These are phyloP conservation scores for Calonectria leucothoes DNA, from an alignment of 2,329 filamentous ascomycete genomes.

Conservation along the genomic window DNA sequence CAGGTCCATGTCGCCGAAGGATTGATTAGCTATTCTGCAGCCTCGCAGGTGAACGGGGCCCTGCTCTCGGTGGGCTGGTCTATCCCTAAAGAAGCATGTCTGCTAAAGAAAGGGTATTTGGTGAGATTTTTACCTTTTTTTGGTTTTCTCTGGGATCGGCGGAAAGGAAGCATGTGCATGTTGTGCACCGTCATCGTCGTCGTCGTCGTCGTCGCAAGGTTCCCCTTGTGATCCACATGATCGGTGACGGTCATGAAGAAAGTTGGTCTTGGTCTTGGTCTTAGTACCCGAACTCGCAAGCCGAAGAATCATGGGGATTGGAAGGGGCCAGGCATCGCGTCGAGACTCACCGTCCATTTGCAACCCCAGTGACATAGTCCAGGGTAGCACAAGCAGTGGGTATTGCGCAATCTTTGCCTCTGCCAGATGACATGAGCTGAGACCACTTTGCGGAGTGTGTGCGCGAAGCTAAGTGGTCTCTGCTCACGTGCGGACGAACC, in stretches of 20 bases:
- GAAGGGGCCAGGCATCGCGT: background rate
- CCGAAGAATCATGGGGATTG: background rate
- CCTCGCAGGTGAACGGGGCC: background rate
- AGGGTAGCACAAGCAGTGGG: background rate
- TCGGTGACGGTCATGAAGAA: background rate
- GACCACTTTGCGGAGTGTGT: background rate
- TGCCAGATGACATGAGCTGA: background rate
- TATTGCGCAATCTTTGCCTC: background rate
- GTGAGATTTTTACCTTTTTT: background rate
- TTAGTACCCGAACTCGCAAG: background rate
- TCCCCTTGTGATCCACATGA: background rate
- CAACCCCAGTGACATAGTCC: background rate
- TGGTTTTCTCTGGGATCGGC: conserved; percentile 12
- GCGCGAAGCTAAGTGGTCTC: background rate
- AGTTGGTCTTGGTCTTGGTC: background rate
- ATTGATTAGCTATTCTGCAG: background rate
- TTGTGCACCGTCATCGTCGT: background rate
- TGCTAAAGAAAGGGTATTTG: background rate
- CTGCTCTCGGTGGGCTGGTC: background rate
- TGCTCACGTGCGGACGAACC: conserved; percentile 5
- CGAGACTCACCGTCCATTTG: background rate
- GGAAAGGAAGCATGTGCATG: background rate
- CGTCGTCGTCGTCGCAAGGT: background rate
- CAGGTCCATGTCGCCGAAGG: background rate
- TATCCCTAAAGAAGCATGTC: background rate